phyloP scores from a whole-genome alignment of 2,329 filamentous ascomycete genomes.

The Cordyceps javanica region DNA sequence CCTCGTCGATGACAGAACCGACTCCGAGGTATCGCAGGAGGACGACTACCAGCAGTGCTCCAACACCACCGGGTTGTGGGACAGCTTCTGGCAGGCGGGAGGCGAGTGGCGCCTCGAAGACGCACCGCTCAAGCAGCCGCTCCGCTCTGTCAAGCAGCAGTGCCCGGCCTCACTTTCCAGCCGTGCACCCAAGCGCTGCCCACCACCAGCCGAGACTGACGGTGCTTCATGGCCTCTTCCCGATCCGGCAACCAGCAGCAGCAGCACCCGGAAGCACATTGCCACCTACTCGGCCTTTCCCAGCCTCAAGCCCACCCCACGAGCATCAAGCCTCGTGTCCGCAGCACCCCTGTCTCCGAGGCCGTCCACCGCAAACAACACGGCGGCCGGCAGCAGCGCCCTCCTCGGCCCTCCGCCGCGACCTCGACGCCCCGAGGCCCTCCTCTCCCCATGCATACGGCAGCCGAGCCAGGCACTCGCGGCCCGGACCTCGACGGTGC shows the following conservation, averaged over 20 bases:
- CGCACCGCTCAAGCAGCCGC: constrained; percentile 14
- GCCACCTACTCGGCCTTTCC: constrained; percentile 38
- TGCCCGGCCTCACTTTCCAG: constrained; percentile 27
- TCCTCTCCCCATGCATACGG: constrained; percentile 20
- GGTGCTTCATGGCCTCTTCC: constrained; percentile 23
- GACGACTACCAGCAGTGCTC: constrained; percentile 45
- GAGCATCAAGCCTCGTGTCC: neutral
- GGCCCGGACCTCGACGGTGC: neutral
- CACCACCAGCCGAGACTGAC: constrained; percentile 20
- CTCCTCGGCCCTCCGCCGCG: constrained; percentile 18
- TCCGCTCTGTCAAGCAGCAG: constrained; percentile 18
- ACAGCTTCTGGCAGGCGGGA: constrained; percentile 40
- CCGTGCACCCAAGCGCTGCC: constrained; percentile 20
- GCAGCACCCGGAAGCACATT: constrained; percentile 20
- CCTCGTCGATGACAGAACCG: constrained; percentile 44
- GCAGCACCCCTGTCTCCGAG: neutral
- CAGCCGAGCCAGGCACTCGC: constrained; percentile 4
- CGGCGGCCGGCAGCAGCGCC: too few relatives aligned
- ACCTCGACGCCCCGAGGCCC: constrained; percentile 23
- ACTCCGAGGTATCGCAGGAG: constrained; percentile 45
- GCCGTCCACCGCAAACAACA: neutral
- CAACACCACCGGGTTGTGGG: constrained; percentile 42
- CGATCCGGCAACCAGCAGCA: constrained; percentile 1
- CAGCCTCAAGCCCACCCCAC: constrained; percentile 15
- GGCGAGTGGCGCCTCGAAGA: constrained; percentile 11